Conservation (phyloP, 1,284 basidiomycete species). For the Ceratobasidium sp. region DNA sequence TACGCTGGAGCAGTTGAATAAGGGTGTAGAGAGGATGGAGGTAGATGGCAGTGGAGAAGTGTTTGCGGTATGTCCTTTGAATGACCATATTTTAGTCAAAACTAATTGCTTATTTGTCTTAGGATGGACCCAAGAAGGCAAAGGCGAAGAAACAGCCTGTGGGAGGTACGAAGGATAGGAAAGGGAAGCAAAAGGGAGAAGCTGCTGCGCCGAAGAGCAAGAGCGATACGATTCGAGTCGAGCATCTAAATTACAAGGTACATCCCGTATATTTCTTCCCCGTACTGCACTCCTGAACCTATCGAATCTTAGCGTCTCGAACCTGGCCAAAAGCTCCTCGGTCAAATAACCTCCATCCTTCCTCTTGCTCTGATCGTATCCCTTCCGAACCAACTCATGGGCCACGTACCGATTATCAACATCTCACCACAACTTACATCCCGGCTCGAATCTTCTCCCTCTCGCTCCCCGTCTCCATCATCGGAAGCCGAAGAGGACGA, state of each 20-base stretch:
- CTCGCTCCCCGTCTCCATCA: slow-evolving; percentile 60
- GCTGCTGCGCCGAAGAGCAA: slow-evolving; percentile 51
- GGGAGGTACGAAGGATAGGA: slow-evolving; percentile 58
- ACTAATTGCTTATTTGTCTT: not conserved
- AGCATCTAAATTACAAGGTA: slow-evolving; percentile 95
- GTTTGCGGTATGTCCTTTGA: slow-evolving; percentile 1
- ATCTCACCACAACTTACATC: slow-evolving; percentile 87
- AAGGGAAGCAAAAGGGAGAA: slow-evolving; percentile 10
- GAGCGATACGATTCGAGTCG: slow-evolving; percentile 71
- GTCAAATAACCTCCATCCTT: slow-evolving; percentile 86
- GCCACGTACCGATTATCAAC: slow-evolving; percentile 94
- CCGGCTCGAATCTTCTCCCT: slow-evolving; percentile 56
- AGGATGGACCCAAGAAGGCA: slow-evolving; percentile 12
- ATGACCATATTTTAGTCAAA: not conserved
- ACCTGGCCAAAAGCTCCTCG: slow-evolving; percentile 81
- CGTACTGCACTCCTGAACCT: not conserved
- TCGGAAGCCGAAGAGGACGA: slow-evolving; percentile 59
- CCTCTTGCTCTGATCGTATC: slow-evolving; percentile 93
- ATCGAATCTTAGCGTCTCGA: slow-evolving; percentile 70
- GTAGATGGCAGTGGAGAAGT: slow-evolving; percentile 13
- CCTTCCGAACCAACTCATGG: slow-evolving; percentile 94
- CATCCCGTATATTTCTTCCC: slow-evolving; percentile 42
- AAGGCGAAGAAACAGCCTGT: not conserved
- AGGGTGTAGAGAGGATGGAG: slow-evolving; percentile 15
- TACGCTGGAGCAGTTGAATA: slow-evolving; percentile 42